These are phyloP conservation scores for Alisma plantagoaquatica DNA, from an alignment of 106 monocot species.

Conservation along the genomic window DNA sequence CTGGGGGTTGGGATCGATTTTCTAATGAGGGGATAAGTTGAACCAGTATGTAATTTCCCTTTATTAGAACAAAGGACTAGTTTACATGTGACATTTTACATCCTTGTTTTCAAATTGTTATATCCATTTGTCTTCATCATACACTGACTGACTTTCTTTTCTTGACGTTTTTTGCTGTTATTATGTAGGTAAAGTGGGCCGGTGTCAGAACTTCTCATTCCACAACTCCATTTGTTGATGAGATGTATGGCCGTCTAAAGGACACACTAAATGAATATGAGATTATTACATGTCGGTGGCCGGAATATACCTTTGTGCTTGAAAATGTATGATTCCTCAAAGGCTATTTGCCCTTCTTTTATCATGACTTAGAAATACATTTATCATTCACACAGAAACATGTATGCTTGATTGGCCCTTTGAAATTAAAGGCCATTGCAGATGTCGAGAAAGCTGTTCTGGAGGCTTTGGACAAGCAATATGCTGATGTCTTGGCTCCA, in stretches of 20 bases:
- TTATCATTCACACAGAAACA: no score
- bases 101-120: no score
- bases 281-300: slow-evolving; percentile 93
- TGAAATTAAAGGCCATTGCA: slow-evolving; percentile 71
- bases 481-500: slow-evolving; percentile 82
- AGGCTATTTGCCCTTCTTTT: background rate
- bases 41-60: no score
- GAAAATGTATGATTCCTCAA: slow-evolving; percentile 57
- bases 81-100: no score
- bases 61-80: no score
- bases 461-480: slow-evolving; percentile 86
- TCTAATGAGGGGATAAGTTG: no score
- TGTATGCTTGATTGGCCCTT: no score
- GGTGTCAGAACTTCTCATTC: slow-evolving; percentile 75
- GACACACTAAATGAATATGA: slow-evolving; percentile 86
- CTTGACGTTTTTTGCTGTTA: no score
- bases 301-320: slow-evolving; percentile 77
- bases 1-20: no score
- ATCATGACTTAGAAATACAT: background rate
- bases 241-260: slow-evolving; percentile 81
- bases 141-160: no score
- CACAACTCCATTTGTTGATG: slow-evolving; percentile 95
- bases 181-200: slow-evolving; percentile 87
- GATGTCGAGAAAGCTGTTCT: slow-evolving; percentile 94
- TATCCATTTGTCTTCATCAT: no score